Conservation (phyloP, 1,284 basidiomycete species). For the Coniophora puteana region DNA sequence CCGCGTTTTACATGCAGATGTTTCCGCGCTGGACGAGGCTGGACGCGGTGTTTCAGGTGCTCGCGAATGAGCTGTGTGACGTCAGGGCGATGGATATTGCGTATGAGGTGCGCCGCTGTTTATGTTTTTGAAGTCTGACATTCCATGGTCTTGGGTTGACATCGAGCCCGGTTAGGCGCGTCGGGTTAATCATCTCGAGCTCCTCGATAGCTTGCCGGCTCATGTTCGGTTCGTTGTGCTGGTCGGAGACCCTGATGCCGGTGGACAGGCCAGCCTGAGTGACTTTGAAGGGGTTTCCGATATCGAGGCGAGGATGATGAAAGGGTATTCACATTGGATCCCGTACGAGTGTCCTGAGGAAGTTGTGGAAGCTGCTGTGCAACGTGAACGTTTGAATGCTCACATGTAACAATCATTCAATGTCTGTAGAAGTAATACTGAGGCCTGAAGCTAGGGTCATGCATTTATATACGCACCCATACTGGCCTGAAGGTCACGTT, state of each 20-base stretch:
- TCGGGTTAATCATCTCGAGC: conserved; percentile 7
- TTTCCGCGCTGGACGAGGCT: conserved; percentile 5
- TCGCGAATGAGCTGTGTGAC: background rate
- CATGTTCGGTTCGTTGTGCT: conserved; percentile 7
- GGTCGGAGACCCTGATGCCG: conserved; percentile 1
- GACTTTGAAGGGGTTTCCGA: conserved; percentile 11
- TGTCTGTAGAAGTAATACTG: too few species aligned
- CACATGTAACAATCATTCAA: too few species aligned
- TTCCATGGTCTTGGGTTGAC: background rate
- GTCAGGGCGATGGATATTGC: background rate
- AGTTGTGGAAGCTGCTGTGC: conserved; percentile 6
- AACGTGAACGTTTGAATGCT: too few species aligned
- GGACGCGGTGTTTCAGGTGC: conserved; percentile 1
- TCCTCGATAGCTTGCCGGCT: background rate
- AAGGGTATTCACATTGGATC: conserved; percentile 8
- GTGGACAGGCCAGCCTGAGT: background rate
- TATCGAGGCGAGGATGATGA: conserved; percentile 10
- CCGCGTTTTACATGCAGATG: conserved; percentile 1
- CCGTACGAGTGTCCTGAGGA: conserved; percentile 8
- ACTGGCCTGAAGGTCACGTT: too few species aligned
- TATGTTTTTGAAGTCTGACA: background rate
- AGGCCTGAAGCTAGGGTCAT: too few species aligned
- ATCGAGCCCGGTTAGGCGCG: conserved; percentile 8
- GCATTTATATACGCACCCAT: too few species aligned
- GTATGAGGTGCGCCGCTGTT: background rate